Percentiles rank a stretch among this genome's conserved stretches.
Evolutionary conservation across 148 eudicot species (phyloP).

Genomic region (Limonium bicolor): DNA sequence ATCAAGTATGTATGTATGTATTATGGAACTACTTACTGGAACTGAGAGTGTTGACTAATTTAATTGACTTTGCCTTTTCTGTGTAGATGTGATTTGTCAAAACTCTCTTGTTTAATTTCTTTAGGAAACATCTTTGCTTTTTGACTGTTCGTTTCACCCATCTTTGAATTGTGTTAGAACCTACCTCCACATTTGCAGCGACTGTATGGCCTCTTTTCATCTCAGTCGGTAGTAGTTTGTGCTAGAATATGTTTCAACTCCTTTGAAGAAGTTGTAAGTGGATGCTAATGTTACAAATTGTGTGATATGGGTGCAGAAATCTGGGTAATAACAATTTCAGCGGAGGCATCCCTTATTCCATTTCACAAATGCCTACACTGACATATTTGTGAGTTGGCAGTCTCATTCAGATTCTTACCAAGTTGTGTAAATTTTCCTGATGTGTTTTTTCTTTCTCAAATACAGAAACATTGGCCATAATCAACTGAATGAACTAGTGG

Average conservation of each 20-base stretch:
- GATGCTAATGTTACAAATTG: neutral
- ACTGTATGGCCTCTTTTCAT: conserved; percentile 33
- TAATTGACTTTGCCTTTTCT: no score
- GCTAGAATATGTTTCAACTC: neutral
- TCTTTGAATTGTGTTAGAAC: no score
- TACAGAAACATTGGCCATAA: conserved; percentile 77
- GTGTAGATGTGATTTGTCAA: no score
- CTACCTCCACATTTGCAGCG: conserved; percentile 59
- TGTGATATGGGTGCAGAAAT: conserved; percentile 42
- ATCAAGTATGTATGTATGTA: no score
- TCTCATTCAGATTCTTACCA: no score
- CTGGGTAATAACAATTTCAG: conserved; percentile 58
- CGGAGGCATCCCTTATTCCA: conserved; percentile 61
- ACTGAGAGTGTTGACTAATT: no score
- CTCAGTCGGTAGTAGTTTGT: neutral
- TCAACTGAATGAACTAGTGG: conserved; percentile 50
- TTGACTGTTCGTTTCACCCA: no score
- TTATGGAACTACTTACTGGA: no score
- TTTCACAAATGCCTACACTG: conserved; percentile 54
- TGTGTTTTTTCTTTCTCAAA: neutral
- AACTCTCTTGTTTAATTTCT: no score
- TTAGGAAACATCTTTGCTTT: no score
- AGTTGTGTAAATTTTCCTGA: neutral
- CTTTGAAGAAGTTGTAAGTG: no score
- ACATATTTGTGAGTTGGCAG: conserved; percentile 61